Evolutionary conservation across 2,329 filamentous ascomycete genomes (phyloP), one percentile per base, ranked within the genome.

Genomic region (Zasmidium citrigriseum): DNA sequence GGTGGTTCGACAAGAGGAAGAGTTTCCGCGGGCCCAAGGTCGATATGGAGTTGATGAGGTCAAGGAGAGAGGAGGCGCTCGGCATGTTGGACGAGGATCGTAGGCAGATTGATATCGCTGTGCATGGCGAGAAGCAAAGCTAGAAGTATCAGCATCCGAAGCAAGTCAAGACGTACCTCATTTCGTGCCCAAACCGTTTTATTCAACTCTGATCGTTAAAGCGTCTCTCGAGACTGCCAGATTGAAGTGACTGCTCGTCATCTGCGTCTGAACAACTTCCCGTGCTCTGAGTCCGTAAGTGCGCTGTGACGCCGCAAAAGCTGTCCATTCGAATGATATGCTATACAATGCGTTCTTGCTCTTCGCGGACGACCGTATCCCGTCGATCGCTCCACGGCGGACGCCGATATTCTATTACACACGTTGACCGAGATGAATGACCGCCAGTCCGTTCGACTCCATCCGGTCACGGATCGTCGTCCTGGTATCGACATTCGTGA

Each of bases 21-120:
- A 41, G 5, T 7, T 52, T 52, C 20, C 25, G 22, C 4, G 49
- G 49, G 12, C 49, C 49, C 11, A 52, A 52, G 22, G 49, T 52
- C 5, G 49, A 52, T 41, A 12, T 41, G 7, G 49, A 52, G 29
- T 34, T 34, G 49, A 52, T 52, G 49, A 25, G 29, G 27, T 2
- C n/a, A 3, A 38, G 25, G 24, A 41, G 34, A 16, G 34, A 41
- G 34, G 34, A 41, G 16, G 34, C 34, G 34, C 16, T 41, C 12
- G 34, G 34, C 12, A 16, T 41, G 34, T 41, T 41, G 14, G 34
- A 9, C 12, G 34, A n/a, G 7, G 18, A n/a, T 41, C 34, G 34
- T 16, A n/a, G 14, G 4, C 5, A 41, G 7, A n/a, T 7, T 29
- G 27, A 29, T 29, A 14, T 29, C 27, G 7, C 14, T 41, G 34